Percentiles rank a stretch among this genome's conserved stretches.
These are phyloP conservation scores for Thermothielavioides terrestris DNA, from an alignment of 495 filamentous ascomycete genomes.

Conservation along the genomic window DNA sequence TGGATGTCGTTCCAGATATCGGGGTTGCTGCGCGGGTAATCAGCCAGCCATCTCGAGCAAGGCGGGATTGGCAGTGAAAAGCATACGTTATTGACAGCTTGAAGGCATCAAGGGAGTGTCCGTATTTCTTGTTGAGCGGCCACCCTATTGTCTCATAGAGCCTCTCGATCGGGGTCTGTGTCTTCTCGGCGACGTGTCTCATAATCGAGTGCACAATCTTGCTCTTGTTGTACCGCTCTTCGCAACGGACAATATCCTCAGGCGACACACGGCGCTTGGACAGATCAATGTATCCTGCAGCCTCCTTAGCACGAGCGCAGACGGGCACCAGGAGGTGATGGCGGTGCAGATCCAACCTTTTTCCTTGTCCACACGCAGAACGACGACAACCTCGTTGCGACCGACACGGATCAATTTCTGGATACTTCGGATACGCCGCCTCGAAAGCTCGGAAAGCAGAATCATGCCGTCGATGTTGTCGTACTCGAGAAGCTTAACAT, in stretches of 20 bases:
- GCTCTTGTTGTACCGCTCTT: constrained; percentile 98
- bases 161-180: constrained; percentile 80
- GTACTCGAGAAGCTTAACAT: constrained; percentile 98
- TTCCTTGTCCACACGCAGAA: constrained; percentile 96
- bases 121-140: constrained; percentile 96
- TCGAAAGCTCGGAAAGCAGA: constrained; percentile 86
- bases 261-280: constrained; percentile 95
- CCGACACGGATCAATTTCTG: constrained; percentile 98
- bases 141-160: constrained; percentile 92
- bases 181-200: constrained; percentile 96
- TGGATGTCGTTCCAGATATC: constrained; percentile 88
- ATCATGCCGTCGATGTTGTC: constrained; percentile 99
- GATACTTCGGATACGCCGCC: constrained; percentile 94
- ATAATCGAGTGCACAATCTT: constrained; percentile 98
- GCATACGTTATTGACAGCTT: constrained; percentile 95
- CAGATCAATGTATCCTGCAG: constrained; percentile 75
- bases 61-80: not conserved
- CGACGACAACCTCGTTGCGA: constrained; percentile 95
- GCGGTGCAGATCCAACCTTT: constrained; percentile 54
- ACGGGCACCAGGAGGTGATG: not conserved
- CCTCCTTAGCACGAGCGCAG: constrained; percentile 35
- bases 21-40: constrained; percentile 56
- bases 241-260: constrained; percentile 95
- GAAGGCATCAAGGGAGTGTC: constrained; percentile 94
- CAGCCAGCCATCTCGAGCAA: not conserved